Percentiles rank a stretch among this genome's conserved stretches.
Conservation (phyloP, 306 rosid genomes). For the Dicorynia guianensis region DNA sequence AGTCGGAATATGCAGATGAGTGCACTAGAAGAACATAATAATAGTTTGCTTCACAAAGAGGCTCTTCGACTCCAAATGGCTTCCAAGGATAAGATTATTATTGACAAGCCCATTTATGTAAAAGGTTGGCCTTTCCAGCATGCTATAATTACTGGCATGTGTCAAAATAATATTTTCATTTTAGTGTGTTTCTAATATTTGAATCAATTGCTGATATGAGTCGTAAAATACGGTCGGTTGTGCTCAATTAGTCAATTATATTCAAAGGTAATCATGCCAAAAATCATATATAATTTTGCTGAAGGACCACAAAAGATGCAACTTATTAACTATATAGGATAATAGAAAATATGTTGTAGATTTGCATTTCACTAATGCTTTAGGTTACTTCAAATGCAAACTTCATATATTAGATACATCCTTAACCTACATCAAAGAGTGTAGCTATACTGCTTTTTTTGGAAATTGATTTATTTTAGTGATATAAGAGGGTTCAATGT, state of each 20-base stretch:
- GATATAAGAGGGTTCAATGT: neutral
- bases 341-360: conserved; percentile 14
- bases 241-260: conserved; percentile 28
- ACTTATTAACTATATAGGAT: conserved; percentile 17
- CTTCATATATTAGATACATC: no score
- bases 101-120: conserved; percentile 87
- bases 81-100: conserved; percentile 88
- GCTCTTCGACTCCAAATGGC: conserved; percentile 98
- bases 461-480: conserved; percentile 7
- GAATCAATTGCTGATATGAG: conserved; percentile 18
- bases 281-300: conserved; percentile 13
- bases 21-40: conserved; percentile 96
- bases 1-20: conserved; percentile 99
- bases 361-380: conserved; percentile 1
- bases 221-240: conserved; percentile 3
- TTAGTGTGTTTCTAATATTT: conserved; percentile 21
- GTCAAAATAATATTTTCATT: conserved; percentile 25
- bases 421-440: neutral
- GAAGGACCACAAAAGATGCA: conserved; percentile 24
- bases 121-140: conserved; percentile 69
- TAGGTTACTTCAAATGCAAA: neutral
- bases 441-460: conserved; percentile 6
- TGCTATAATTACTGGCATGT: conserved; percentile 10
- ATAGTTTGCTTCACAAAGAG: conserved; percentile 98
- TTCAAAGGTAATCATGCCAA: conserved; percentile 4